Base-by-base conservation (phyloP, 257 asterid species). In the Plantago ovata region DNA sequence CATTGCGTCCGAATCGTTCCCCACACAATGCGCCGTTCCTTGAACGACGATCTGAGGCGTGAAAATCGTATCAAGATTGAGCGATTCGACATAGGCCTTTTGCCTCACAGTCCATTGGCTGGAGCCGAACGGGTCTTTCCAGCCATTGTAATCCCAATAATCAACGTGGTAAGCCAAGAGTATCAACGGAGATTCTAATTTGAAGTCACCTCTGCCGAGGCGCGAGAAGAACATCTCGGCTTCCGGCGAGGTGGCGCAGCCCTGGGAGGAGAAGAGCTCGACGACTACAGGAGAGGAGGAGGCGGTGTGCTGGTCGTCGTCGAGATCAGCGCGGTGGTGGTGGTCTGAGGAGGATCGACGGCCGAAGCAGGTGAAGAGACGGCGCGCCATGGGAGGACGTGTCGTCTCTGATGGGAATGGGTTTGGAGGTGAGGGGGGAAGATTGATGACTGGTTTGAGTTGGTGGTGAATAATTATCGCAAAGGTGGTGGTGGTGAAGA, bases 251-350 rank as follows among this genome's bases (percentile, higher is more conserved):
- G 86, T 70, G 75, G 84, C 82, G 84, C 98, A 91, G 10, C 98
- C 98, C 73, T 91, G 98, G 9, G 96, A 91, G 8, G 96, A 63
- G 84, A 87, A 91, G 7, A 91, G 82, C 77, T 91, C 98, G 70
- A 83, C 85, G 77, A 91, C 79, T 70, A 85, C 82, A 3, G 87
- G 79, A 0, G 94, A 92, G 19, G 77, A 75, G 42, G 94, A 92
- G 19, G 77, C 76, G 42, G 87, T 61, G 59, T 81, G 69, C 64
- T 86, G 93, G 80, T 82, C 89, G 50, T 74, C 56, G 39, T 84
- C 33, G 10, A 74, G 0, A n/a, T 81, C 97, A 12, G 79, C 85
- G 24, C 63, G 80, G 20, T 58, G 69, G 1, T 69, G 22, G 19
- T 45, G 51, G 4, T 12, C 61, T 15, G 81, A 38, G 18, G 80